phyloP scores from a whole-genome alignment of 2,329 filamentous ascomycete species.

The Thielaviopsis musarum region DNA sequence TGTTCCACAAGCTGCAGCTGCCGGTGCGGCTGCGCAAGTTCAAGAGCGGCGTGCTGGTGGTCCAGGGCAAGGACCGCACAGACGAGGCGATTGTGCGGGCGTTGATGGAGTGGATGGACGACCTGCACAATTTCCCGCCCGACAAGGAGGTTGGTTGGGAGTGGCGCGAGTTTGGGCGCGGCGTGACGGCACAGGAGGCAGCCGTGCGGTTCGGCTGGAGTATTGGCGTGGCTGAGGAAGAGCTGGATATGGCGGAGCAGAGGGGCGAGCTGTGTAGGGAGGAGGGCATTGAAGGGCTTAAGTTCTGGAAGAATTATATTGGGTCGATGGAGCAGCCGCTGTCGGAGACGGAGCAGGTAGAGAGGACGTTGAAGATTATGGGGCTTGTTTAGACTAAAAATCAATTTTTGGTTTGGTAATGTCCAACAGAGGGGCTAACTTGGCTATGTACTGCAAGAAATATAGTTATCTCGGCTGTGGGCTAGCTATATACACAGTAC shows the following conservation, averaged over 20 bases:
- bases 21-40: constrained; percentile 79
- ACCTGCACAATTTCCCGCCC: constrained; percentile 50
- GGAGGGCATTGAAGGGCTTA: constrained; percentile 75
- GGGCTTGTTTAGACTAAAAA: constrained; percentile 21
- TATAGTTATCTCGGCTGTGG: no score
- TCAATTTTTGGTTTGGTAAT: no score
- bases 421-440: no score
- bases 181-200: constrained; percentile 76
- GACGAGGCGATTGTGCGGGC: constrained; percentile 77
- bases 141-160: constrained; percentile 55
- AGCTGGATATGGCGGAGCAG: constrained; percentile 95
- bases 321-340: constrained; percentile 22
- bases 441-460: no score
- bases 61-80: constrained; percentile 73
- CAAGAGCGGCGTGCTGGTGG: constrained; percentile 85
- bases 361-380: constrained; percentile 26
- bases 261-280: constrained; percentile 75
- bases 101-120: constrained; percentile 59
- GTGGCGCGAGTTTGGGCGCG: constrained; percentile 60
- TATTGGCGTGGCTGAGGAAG: constrained; percentile 85
- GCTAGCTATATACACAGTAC: no score
- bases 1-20: constrained; percentile 78
- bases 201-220: constrained; percentile 93
- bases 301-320: constrained; percentile 79
- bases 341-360: constrained; percentile 26